Percentiles rank a stretch among this genome's conserved stretches.
Evolutionary conservation across 805 yeast species (phyloP).

Genomic region (Starmerella bacillaris): DNA sequence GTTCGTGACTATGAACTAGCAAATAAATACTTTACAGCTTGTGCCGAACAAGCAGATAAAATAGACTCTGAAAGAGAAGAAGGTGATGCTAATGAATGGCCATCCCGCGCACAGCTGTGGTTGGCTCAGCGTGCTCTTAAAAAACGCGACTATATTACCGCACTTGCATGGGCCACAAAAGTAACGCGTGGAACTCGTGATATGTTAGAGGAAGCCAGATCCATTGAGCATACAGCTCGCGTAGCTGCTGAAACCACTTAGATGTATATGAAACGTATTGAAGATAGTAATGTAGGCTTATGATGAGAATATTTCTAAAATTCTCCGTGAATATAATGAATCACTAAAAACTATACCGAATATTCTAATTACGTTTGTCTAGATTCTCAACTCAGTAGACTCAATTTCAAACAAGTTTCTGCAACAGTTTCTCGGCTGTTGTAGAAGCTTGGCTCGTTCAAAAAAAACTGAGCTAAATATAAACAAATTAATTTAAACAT

Average conservation of each 20-base stretch:
- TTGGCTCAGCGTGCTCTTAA: slow-evolving; percentile 51
- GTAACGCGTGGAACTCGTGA: slow-evolving; percentile 32
- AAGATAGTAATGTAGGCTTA: too few relatives aligned
- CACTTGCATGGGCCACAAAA: slow-evolving; percentile 56
- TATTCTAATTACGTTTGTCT: too few relatives aligned
- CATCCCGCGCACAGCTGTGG: slow-evolving; percentile 65
- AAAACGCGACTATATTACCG: slow-evolving; percentile 41
- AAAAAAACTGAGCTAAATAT: too few relatives aligned
- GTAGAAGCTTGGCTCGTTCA: too few relatives aligned
- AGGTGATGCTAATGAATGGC: slow-evolving; percentile 12
- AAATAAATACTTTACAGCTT: slow-evolving; percentile 42
- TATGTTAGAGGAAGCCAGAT: slow-evolving; percentile 64
- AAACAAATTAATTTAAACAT: too few relatives aligned
- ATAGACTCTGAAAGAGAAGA: slow-evolving; percentile 28
- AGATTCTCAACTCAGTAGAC: too few relatives aligned
- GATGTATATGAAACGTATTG: too few relatives aligned
- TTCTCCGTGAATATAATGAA: too few relatives aligned
- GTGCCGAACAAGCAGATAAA: slow-evolving; percentile 42
- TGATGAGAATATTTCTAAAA: too few relatives aligned
- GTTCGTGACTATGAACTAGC: slow-evolving; percentile 37
- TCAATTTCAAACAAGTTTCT: too few relatives aligned
- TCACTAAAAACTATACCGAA: too few relatives aligned
- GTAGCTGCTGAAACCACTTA: not conserved
- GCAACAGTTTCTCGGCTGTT: too few relatives aligned
- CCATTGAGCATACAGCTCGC: slow-evolving; percentile 56